Evolutionary conservation across 1,139 yeast species (phyloP).

Genomic region (Arxiozyma bovina): DNA sequence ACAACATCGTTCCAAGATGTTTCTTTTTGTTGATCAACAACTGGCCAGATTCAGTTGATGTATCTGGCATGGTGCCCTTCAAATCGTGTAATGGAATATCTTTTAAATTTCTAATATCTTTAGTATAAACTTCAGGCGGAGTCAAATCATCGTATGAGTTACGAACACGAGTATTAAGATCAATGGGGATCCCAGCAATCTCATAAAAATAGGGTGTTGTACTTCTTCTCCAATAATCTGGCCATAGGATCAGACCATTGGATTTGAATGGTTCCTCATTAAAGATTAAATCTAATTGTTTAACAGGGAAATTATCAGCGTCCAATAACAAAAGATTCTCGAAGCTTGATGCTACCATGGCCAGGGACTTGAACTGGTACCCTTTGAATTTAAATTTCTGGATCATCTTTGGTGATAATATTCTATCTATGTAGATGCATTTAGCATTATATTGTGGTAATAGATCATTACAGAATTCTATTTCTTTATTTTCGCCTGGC

Average conservation of each 20-base stretch:
- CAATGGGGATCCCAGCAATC: slow-evolving; percentile 47
- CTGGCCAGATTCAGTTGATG: slow-evolving; percentile 78
- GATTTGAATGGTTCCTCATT: slow-evolving; percentile 39
- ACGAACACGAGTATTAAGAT: slow-evolving; percentile 36
- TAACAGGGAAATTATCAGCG: slow-evolving; percentile 58
- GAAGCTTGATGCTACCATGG: slow-evolving; percentile 50
- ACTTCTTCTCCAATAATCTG: slow-evolving; percentile 74
- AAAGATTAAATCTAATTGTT: slow-evolving; percentile 45
- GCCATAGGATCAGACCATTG: slow-evolving; percentile 66
- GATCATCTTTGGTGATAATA: slow-evolving; percentile 26
- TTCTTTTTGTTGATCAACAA: slow-evolving; percentile 55
- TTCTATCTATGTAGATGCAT: slow-evolving; percentile 42
- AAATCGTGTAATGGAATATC: slow-evolving; percentile 57
- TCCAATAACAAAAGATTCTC: slow-evolving; percentile 55
- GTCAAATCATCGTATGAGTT: slow-evolving; percentile 34
- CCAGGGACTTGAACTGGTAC: slow-evolving; percentile 56
- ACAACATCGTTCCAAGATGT: slow-evolving; percentile 55
- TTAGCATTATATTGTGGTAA: slow-evolving; percentile 47
- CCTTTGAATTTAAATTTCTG: slow-evolving; percentile 38
- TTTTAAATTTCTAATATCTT: slow-evolving; percentile 24
- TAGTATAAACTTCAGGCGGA: slow-evolving; percentile 29
- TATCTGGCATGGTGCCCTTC: slow-evolving; percentile 68
- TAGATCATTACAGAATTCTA: slow-evolving; percentile 42
- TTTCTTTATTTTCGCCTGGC: slow-evolving; percentile 41
- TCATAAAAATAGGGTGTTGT: slow-evolving; percentile 61